Base-by-base conservation (phyloP, 2,329 filamentous ascomycete species). In the Pseudofabraea citricarpa region DNA sequence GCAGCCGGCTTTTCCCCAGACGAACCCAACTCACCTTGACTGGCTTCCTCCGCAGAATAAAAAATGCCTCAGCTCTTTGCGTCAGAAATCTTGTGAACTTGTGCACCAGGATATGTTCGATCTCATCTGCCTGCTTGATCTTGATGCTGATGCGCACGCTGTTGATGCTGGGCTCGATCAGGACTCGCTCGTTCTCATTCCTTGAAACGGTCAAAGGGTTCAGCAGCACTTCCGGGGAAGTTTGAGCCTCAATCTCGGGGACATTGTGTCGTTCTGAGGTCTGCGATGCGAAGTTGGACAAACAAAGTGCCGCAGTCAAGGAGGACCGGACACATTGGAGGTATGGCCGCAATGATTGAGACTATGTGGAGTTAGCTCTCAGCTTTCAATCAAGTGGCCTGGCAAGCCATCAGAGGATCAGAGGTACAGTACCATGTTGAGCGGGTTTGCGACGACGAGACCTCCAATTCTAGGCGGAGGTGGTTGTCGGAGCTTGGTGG, bases 111-210 rank as follows among this genome's bases (percentile, higher is more conserved):
- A 98, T 97, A 64, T 94, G 81, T 69, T 98, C 93, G 60, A 97
- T 98, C 72, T 98, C 93, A 67, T 98, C 93, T 50, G 93, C 93
- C 74, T 98, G 93, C 73, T 98, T 98, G 69, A 98, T 96, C 75
- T 91, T 89, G 72, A 98, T 95, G 77, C 89, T 95, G 61, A 98
- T 87, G 56, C 93, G 85, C 56, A 98, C 87, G 56, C 87, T 94
- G 77, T 98, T 98, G 71, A 97, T 85, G 66, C 87, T 93, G 42
- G 93, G 90, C 72, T 97, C 91, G 63, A 97, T 95, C 49, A 95
- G 74, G 55, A 98, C 91, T 57, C 87, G 84, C 77, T 98, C 93
- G 65, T 96, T 95, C 69, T 97, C 90, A 69, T 98, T 98, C 52
- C 93, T 83, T 51, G 91, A 86, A 56, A 98, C 82, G 21, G 85